phyloP scores from a whole-genome alignment of 768 basidiomycete genomes.

The Exidia glandulosa region DNA sequence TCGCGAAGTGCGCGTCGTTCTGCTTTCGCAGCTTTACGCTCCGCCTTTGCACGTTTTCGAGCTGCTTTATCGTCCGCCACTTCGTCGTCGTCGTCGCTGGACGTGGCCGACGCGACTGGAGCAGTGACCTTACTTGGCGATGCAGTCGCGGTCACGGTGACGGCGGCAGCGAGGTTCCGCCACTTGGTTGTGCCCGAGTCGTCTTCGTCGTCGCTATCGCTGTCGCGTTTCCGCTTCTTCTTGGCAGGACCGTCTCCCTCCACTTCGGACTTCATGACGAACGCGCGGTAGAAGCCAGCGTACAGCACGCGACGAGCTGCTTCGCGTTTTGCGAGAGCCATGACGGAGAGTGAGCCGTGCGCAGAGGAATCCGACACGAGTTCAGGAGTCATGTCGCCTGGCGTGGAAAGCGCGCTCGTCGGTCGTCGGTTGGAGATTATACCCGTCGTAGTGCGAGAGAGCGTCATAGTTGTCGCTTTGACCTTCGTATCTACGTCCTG shows the following conservation, averaged over 20 bases:
- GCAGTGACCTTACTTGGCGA: background rate
- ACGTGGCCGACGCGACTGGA: background rate
- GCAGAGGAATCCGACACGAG: constrained; percentile 14
- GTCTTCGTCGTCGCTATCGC: background rate
- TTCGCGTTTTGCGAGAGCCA: constrained; percentile 63
- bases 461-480: constrained; percentile 11
- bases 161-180: background rate
- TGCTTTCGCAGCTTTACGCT: background rate
- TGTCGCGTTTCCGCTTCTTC: background rate
- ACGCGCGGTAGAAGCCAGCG: constrained; percentile 70
- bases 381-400: constrained; percentile 26
- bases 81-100: background rate
- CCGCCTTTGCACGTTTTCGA: background rate
- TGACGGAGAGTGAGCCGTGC: constrained; percentile 29
- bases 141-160: background rate
- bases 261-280: constrained; percentile 37
- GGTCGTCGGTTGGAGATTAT: constrained; percentile 67
- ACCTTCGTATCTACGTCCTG: background rate
- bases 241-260: constrained; percentile 19
- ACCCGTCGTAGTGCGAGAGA: constrained; percentile 59
- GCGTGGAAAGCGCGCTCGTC: constrained; percentile 36
- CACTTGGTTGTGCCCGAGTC: background rate
- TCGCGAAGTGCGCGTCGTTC: background rate
- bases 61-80: background rate
- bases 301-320: constrained; percentile 69